Evolutionary conservation across 371 early-diverging fungal genomes (phyloP).

Genomic region (Lichtheimia ramosa): DNA sequence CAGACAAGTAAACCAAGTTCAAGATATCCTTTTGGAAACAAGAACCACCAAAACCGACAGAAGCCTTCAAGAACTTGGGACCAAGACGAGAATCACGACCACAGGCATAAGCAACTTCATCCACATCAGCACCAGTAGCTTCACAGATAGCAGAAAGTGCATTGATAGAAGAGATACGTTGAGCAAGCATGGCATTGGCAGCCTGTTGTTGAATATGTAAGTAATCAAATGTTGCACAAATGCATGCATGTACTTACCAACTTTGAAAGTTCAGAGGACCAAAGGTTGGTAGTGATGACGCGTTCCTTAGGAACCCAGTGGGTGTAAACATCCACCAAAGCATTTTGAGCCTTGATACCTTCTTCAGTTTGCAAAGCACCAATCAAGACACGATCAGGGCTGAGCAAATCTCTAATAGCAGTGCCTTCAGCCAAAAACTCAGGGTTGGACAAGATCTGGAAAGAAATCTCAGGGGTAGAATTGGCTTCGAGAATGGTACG

Average conservation of each 20-base stretch:
- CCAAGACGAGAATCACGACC: slow-evolving; percentile 91
- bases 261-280: slow-evolving; percentile 96
- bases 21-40: slow-evolving; percentile 97
- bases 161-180: slow-evolving; percentile 94
- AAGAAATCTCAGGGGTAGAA: slow-evolving; percentile 68
- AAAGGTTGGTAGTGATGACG: slow-evolving; percentile 90
- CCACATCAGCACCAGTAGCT: slow-evolving; percentile 91
- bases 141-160: slow-evolving; percentile 93
- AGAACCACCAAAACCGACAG: slow-evolving; percentile 93
- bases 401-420: slow-evolving; percentile 80
- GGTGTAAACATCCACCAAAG: slow-evolving; percentile 79
- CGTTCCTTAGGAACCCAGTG: slow-evolving; percentile 84
- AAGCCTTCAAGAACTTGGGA: slow-evolving; percentile 89
- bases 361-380: slow-evolving; percentile 82
- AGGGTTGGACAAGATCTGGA: slow-evolving; percentile 94
- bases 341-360: slow-evolving; percentile 76
- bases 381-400: slow-evolving; percentile 93
- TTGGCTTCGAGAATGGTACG: slow-evolving; percentile 86
- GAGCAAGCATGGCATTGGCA: slow-evolving; percentile 94
- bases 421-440: slow-evolving; percentile 97
- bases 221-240: too few relatives aligned
- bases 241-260: slow-evolving; percentile 52
- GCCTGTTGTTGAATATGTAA: too few relatives aligned
- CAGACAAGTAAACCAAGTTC: slow-evolving; percentile 87
- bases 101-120: slow-evolving; percentile 91